Percentiles rank a stretch among this genome's conserved stretches.
phyloP scores from a whole-genome alignment of 306 rosid genomes.

The Cucurbita maxima region DNA sequence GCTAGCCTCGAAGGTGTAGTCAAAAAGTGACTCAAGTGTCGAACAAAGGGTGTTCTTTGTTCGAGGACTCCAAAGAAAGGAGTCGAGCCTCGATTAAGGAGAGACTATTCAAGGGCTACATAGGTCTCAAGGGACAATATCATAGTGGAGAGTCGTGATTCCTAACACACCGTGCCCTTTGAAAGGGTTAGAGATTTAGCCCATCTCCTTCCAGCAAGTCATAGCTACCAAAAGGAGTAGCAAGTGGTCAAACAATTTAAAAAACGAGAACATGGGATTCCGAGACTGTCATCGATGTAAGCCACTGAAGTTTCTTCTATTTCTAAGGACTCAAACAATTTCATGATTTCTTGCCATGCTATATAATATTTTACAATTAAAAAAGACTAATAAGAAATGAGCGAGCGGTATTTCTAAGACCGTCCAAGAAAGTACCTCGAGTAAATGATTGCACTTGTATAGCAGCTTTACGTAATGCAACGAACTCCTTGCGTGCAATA shows the following conservation, averaged over 20 bases:
- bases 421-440: conserved; percentile 49
- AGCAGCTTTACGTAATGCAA: conserved; percentile 69
- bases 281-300: not conserved
- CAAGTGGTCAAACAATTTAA: not conserved
- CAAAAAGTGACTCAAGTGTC: too few relatives aligned
- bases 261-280: not conserved
- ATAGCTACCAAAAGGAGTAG: not conserved
- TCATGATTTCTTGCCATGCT: not conserved
- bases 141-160: too few relatives aligned
- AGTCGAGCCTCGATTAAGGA: too few relatives aligned
- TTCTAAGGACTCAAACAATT: not conserved
- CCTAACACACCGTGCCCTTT: not conserved
- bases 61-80: too few relatives aligned
- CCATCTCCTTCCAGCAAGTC: not conserved
- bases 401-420: conserved; percentile 9
- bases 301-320: not conserved
- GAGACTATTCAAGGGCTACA: too few relatives aligned
- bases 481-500: conserved; percentile 85
- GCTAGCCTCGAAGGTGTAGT: too few relatives aligned
- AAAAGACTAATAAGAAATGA: not conserved
- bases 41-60: too few relatives aligned
- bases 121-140: too few relatives aligned
- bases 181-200: not conserved
- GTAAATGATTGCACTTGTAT: conserved; percentile 67
- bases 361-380: not conserved